Base-by-base conservation (phyloP, 2,329 filamentous ascomycete genomes). In the Myriosclerotinia scirpicola region DNA sequence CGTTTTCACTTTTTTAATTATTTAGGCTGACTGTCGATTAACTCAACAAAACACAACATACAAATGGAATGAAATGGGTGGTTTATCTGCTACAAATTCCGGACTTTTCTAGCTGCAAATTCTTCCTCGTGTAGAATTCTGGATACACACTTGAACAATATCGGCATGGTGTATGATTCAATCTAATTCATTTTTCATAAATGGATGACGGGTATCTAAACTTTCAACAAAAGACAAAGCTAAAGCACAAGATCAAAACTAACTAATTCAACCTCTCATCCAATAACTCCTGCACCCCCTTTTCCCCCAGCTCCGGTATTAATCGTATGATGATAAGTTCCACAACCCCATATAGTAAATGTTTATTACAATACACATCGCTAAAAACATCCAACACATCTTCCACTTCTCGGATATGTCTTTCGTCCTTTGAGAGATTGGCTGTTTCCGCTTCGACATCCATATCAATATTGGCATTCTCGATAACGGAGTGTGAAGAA, bases 291-390 rank as follows among this genome's bases (percentile, higher is more conserved):
- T 83, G 81, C 40, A 92, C 84, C 48, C 87, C 87, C 76, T 86
- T 87, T 73, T 92, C 90, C 64, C 83, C 83, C 73, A 98, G 77
- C 79, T 99, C 95, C 5, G 95, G 95, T 75, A 97, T 85, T 69
- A 98, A 78, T 70, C 90, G 87, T 66, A 92, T 85, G n/a, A 97
- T 81, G 2, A 97, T 77, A 67, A 94, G 79, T 79, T 99, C 95
- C 44, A 98, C 80, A 58, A 95, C 82, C 54, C 87, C 83, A 75
- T 96, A 97, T 72, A 97, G 81, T 42, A 98, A 81, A 79, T 97
- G 93, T 80, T 93, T 96, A 79, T 99, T 99, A 79, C 93, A 90
- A 79, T 97, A 97, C 62, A 85, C 82, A 78, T 97, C 93, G 20
- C 85, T 86, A 71, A 97, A 89, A 48, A 93, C 81, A 73, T 90